phyloP scores from a whole-genome alignment of 192 early-diverging fungal species.

The Piromyces sp. region DNA sequence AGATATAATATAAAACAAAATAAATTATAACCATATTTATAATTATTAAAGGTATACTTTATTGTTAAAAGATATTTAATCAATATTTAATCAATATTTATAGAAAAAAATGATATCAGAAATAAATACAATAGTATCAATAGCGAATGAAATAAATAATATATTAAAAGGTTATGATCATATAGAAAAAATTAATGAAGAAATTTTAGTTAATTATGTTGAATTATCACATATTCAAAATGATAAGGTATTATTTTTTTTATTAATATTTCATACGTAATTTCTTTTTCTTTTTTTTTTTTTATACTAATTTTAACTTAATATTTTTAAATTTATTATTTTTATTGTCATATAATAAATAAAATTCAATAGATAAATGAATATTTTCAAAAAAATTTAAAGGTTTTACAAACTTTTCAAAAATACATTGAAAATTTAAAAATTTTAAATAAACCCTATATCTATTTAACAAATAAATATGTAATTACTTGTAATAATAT shows the following conservation, averaged over 20 bases:
- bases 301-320: too few relatives aligned
- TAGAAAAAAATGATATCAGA: background rate
- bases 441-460: background rate
- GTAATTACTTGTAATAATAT: background rate
- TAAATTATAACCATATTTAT: too few relatives aligned
- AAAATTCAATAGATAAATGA: background rate
- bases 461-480: background rate
- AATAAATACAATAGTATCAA: background rate
- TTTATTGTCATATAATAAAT: too few relatives aligned
- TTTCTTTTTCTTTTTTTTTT: too few relatives aligned
- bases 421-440: background rate
- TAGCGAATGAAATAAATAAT: background rate
- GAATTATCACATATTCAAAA: background rate
- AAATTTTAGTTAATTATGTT: background rate
- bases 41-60: too few relatives aligned
- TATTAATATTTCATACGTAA: too few relatives aligned
- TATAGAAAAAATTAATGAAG: background rate
- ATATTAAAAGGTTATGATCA: background rate
- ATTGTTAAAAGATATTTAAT: too few relatives aligned
- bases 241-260: background rate
- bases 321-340: too few relatives aligned
- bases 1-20: too few relatives aligned
- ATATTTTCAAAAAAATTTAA: background rate
- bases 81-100: too few relatives aligned
- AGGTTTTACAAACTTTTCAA: background rate